These are phyloP conservation scores for Pachysandra terminalis DNA, from an alignment of 164 flowering plant species.

Conservation along the genomic window DNA sequence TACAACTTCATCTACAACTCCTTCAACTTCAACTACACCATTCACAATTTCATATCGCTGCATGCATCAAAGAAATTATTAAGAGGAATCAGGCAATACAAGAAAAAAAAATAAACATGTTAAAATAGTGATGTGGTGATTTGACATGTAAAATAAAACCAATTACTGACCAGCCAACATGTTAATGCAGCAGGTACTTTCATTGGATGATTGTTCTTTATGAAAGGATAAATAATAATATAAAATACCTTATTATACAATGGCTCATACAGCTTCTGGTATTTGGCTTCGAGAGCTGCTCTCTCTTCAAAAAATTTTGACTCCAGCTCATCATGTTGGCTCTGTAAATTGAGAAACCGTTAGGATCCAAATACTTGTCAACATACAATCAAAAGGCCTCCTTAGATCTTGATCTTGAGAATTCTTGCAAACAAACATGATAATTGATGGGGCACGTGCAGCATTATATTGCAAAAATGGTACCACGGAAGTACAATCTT, in stretches of 20 bases:
- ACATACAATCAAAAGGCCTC: no score
- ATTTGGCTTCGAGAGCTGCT: constrained; percentile 30
- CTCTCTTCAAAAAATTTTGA: constrained; percentile 32
- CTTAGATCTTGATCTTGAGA: background rate
- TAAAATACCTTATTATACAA: constrained; percentile 21
- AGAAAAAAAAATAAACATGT: background rate
- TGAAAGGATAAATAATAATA: background rate
- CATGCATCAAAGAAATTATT: background rate
- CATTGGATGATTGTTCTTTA: background rate
- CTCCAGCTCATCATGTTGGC: constrained; percentile 30
- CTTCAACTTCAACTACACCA: constrained; percentile 72
- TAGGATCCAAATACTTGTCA: background rate
- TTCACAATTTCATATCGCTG: constrained; percentile 88
- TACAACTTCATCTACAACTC: constrained; percentile 35
- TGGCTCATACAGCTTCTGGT: constrained; percentile 31
- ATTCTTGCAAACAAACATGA: no score
- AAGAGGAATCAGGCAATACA: background rate
- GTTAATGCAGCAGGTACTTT: background rate
- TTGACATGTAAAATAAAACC: background rate
- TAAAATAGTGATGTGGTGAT: background rate
- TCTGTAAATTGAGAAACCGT: constrained; percentile 16
- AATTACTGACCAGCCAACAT: background rate
- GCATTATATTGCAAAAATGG: no score
- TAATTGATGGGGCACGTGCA: no score
- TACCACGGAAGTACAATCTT: no score